These are phyloP conservation scores for Leishmania arabica DNA, from an alignment of 208 protist species.

Conservation along the genomic window DNA sequence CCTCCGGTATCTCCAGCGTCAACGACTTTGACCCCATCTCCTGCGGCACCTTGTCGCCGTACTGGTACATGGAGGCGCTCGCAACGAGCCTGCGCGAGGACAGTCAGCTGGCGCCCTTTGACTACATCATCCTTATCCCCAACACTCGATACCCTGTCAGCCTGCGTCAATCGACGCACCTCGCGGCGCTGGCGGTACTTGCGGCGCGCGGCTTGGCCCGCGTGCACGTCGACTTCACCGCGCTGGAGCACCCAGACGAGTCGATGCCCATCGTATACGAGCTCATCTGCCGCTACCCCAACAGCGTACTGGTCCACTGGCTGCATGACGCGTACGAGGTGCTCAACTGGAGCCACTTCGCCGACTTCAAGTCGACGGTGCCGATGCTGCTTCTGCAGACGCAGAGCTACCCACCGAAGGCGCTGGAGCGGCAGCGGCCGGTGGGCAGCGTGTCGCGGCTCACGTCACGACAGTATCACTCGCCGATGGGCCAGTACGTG, in stretches of 20 bases:
- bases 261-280: slow-evolving; percentile 84
- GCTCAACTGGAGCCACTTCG: slow-evolving; percentile 82
- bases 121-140: slow-evolving; percentile 87
- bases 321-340: slow-evolving; percentile 90
- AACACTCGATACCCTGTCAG: slow-evolving; percentile 86
- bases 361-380: slow-evolving; percentile 57
- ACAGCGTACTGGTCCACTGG: slow-evolving; percentile 83
- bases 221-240: slow-evolving; percentile 89
- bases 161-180: slow-evolving; percentile 75
- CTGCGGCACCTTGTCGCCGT: slow-evolving; percentile 25
- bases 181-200: slow-evolving; percentile 82
- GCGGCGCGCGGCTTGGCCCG: slow-evolving; percentile 67
- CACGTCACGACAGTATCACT: slow-evolving; percentile 37
- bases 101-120: slow-evolving; percentile 80
- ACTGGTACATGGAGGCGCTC: slow-evolving; percentile 76
- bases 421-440: slow-evolving; percentile 28
- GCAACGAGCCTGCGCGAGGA: slow-evolving; percentile 59
- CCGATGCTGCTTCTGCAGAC: slow-evolving; percentile 84
- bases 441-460: slow-evolving; percentile 29
- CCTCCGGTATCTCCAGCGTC: not conserved
- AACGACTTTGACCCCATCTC: slow-evolving; percentile 1
- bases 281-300: slow-evolving; percentile 73
- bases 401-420: slow-evolving; percentile 50
- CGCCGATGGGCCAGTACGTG: slow-evolving; percentile 24
- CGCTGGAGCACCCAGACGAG: slow-evolving; percentile 87